These are phyloP conservation scores for Amesomyces nigricolor DNA, from an alignment of 2,329 filamentous ascomycete species.

Conservation along the genomic window DNA sequence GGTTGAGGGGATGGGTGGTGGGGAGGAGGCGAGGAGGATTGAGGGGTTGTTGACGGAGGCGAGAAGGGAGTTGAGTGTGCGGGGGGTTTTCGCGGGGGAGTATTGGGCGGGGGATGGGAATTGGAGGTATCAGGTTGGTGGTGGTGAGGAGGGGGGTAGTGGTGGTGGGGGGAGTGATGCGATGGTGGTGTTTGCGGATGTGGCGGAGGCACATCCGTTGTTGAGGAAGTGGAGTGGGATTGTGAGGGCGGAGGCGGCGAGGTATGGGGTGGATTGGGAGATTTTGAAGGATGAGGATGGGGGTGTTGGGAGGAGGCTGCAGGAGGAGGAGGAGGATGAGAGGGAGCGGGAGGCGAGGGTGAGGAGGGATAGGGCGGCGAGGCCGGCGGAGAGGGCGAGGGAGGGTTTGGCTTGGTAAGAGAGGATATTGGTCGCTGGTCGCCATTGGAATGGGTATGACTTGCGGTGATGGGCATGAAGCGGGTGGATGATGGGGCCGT, in stretches of 20 bases:
- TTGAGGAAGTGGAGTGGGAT: constrained; percentile 54
- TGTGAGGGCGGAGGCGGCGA: constrained; percentile 37
- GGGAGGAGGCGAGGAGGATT: constrained; percentile 24
- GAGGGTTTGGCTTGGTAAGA: constrained; percentile 28
- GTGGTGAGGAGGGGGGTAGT: not conserved
- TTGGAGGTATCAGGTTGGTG: constrained; percentile 57
- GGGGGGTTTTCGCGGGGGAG: constrained; percentile 58
- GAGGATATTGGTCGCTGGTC: not conserved
- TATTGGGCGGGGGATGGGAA: constrained; percentile 64
- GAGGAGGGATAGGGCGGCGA: constrained; percentile 14
- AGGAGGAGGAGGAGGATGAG: constrained; percentile 16
- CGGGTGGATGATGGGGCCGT: not conserved
- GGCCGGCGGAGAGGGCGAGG: constrained; percentile 14
- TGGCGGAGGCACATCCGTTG: constrained; percentile 63
- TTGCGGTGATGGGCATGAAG: not conserved
- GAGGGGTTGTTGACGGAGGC: constrained; percentile 43
- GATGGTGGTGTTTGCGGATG: constrained; percentile 48
- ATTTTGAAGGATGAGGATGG: constrained; percentile 20
- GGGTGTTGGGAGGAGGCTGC: constrained; percentile 14
- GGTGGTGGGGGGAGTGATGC: constrained; percentile 29
- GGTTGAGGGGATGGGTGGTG: constrained; percentile 15
- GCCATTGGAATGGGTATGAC: not conserved
- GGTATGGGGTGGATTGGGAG: constrained; percentile 31
- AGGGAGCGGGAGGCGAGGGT: constrained; percentile 2
- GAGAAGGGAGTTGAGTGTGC: constrained; percentile 53